Percentiles rank a stretch among this genome's conserved stretches.
These are phyloP conservation scores for Pseudogymnoascus verrucosus DNA, from an alignment of 2,329 filamentous ascomycete genomes.

Conservation along the genomic window DNA sequence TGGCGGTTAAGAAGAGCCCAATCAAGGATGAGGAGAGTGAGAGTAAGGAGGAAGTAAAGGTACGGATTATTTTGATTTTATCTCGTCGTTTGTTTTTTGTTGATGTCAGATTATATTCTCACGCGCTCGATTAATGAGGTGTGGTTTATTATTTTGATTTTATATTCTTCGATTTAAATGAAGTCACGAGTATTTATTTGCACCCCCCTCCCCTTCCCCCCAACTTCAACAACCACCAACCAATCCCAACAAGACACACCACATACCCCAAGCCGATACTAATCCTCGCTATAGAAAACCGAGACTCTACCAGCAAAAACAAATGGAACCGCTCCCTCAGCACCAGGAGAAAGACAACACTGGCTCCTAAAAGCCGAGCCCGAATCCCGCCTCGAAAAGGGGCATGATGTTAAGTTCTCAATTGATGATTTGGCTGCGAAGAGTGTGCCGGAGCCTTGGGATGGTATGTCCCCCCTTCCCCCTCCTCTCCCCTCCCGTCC, in stretches of 20 bases:
- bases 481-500: no score
- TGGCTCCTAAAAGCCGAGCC: constrained; percentile 89
- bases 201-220: background rate
- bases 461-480: constrained; percentile 50
- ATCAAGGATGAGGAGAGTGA: constrained; percentile 31
- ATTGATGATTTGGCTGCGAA: constrained; percentile 78
- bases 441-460: constrained; percentile 78
- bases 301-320: background rate
- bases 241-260: background rate
- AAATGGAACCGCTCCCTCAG: constrained; percentile 9
- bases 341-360: constrained; percentile 39
- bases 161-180: background rate
- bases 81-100: background rate
- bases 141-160: background rate
- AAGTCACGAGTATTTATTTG: background rate
- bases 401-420: constrained; percentile 83
- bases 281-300: background rate
- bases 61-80: background rate
- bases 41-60: background rate
- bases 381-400: constrained; percentile 76
- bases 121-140: background rate
- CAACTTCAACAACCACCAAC: background rate
- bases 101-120: background rate
- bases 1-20: constrained; percentile 35
- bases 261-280: background rate